These are phyloP conservation scores for Pyrus bretschneideri DNA, from an alignment of 306 rosid genomes.

Conservation along the genomic window DNA sequence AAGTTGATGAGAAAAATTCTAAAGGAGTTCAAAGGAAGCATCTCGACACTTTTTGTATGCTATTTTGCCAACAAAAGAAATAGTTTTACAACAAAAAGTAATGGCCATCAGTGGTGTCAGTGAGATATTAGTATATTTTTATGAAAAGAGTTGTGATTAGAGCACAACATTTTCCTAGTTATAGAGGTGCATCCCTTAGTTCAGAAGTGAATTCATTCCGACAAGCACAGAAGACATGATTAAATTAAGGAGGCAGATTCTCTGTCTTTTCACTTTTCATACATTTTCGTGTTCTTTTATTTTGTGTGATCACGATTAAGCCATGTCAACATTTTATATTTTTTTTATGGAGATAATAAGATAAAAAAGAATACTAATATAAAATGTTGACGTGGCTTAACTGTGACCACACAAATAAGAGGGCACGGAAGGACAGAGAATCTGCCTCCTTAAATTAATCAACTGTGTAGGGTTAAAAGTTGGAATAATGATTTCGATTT, in stretches of 20 bases:
- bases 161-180: background rate
- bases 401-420: no score
- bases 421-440: no score
- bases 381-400: no score
- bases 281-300: rapidly evolving
- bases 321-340: no score
- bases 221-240: background rate
- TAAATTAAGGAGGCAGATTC: background rate
- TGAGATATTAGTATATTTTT: slow-evolving; percentile 14
- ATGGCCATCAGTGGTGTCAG: slow-evolving; percentile 25
- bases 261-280: no score
- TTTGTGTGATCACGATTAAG: no score
- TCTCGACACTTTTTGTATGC: slow-evolving; percentile 39
- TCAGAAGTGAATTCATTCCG: background rate
- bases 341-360: no score
- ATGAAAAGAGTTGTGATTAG: background rate
- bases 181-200: background rate
- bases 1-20: slow-evolving; percentile 11
- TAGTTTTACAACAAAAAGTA: slow-evolving; percentile 29
- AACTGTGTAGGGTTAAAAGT: no score
- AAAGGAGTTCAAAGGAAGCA: slow-evolving; percentile 24
- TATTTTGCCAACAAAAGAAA: slow-evolving; percentile 47
- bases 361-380: no score
- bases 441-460: background rate
- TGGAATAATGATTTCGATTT: no score